Evolutionary conservation across 495 filamentous ascomycete genomes (phyloP).

Genomic region (Patellaria atrata): DNA sequence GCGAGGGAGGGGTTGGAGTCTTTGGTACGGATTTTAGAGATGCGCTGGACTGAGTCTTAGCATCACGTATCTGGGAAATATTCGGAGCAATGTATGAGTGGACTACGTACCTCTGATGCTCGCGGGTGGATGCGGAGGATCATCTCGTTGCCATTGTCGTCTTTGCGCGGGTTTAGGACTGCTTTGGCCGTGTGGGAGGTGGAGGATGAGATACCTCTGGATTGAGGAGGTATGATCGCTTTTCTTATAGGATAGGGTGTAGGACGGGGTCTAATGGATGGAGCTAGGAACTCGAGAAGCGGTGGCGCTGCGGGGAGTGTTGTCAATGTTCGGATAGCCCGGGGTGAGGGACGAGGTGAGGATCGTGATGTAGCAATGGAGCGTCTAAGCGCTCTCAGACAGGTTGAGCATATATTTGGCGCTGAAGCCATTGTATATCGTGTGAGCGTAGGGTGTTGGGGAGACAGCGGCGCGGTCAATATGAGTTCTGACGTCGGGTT

Average conservation of each 20-base stretch:
- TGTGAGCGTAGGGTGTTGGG: too few relatives aligned
- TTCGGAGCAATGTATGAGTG: background rate
- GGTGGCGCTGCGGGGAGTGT: constrained; percentile 5
- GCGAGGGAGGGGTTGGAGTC: constrained; percentile 71
- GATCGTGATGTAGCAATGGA: background rate
- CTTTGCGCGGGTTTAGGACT: constrained; percentile 48
- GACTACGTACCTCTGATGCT: constrained; percentile 54
- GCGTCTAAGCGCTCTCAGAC: constrained; percentile 5
- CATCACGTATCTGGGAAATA: background rate
- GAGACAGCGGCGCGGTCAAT: background rate
- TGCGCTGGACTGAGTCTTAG: constrained; percentile 36
- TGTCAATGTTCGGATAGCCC: constrained; percentile 3
- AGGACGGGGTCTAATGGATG: constrained; percentile 6
- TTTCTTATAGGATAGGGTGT: background rate
- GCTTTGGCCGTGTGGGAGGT: constrained; percentile 10
- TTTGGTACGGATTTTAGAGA: constrained; percentile 52
- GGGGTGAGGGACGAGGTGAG: background rate
- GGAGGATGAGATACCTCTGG: background rate
- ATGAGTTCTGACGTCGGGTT: background rate
- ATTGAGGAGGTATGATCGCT: background rate
- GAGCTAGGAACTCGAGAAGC: constrained; percentile 23
- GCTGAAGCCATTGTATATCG: constrained; percentile 14
- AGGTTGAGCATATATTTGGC: constrained; percentile 9
- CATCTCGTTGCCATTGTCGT: constrained; percentile 73
- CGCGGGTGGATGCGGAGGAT: constrained; percentile 63